These are phyloP conservation scores for Tylopilus sp. DNA, from an alignment of 1,284 basidiomycete genomes.

Conservation along the genomic window DNA sequence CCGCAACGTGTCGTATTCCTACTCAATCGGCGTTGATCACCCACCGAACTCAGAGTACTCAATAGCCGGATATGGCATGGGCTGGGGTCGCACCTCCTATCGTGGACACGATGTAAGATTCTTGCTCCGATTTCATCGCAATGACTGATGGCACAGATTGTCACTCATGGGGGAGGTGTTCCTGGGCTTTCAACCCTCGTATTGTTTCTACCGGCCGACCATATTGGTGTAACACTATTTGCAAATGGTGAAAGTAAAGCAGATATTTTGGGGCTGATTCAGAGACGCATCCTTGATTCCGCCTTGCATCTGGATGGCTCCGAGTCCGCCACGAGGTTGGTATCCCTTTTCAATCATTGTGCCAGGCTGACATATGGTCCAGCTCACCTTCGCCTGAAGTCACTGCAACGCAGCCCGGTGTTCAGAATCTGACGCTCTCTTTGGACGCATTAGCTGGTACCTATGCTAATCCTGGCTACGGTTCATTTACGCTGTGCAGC, in stretches of 20 bases:
- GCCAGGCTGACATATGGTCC: constrained; percentile 3
- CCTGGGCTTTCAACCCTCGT: constrained; percentile 42
- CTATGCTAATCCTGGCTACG: constrained; percentile 48
- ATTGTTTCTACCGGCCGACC: constrained; percentile 41
- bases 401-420: not conserved
- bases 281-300: constrained; percentile 29
- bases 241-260: constrained; percentile 39
- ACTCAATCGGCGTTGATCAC: constrained; percentile 26
- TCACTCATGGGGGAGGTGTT: constrained; percentile 41
- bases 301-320: constrained; percentile 17
- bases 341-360: not conserved
- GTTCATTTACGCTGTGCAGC: constrained; percentile 47
- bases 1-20: constrained; percentile 39
- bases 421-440: constrained; percentile 3
- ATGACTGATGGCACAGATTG: constrained; percentile 25
- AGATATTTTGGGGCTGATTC: constrained; percentile 16
- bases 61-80: constrained; percentile 46
- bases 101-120: constrained; percentile 46
- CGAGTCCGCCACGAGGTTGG: constrained; percentile 13
- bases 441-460: constrained; percentile 45
- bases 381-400: constrained; percentile 12
- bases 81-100: constrained; percentile 47
- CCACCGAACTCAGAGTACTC: constrained; percentile 19
- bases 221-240: constrained; percentile 43
- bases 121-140: no score